Evolutionary conservation across 1,139 yeast genomes (phyloP), one percentile per base, ranked within the genome.

Genomic region (Scheffersomyces stambukii): DNA sequence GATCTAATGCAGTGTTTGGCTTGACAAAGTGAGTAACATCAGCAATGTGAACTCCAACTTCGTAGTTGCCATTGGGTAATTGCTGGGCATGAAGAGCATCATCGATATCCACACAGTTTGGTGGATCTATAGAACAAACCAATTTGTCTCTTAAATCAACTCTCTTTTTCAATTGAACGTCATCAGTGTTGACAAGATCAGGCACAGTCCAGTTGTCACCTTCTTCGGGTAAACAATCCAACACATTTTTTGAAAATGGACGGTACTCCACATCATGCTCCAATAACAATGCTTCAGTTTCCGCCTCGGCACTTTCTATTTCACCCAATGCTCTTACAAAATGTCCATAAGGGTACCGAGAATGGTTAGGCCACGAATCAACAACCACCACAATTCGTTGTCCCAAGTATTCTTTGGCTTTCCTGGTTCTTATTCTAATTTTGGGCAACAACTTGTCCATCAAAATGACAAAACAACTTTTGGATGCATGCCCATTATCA

Each of bases 31-130:
- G 95, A 1, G 97, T 86, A 13, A 93, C 99, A 62, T 93, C 99
- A 5, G 99, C 99, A 63, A 93, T 93, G 54, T 93, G 99, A 19
- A 93, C 99, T 49, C 99, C 98, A 29, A 93, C 95, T 54, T 91
- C 95, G 61, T 75, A 88, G 52, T 89, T 86, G 3, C 98, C 98
- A 54, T 93, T 91, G 3, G 95, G 89, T 27, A 93, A 69, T 32
- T 57, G 53, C 41, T 71, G 66, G 0, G 98, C 97, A 53, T 93
- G 98, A 32, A 93, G 65, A 1, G 99, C 98, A 64, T 93, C 99
- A 65, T 93, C 99, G 46, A 93, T 93, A 74, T 93, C 99, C 42
- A 89, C 97, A 77, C 98, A 91, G 24, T 83, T 81, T 3, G 96
- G 96, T 9, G 99, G 99, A 68, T 93, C 99, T 42, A 93, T 93